Evolutionary conservation across 106 monocot genomes (phyloP).

Genomic region (Allium cepa): DNA sequence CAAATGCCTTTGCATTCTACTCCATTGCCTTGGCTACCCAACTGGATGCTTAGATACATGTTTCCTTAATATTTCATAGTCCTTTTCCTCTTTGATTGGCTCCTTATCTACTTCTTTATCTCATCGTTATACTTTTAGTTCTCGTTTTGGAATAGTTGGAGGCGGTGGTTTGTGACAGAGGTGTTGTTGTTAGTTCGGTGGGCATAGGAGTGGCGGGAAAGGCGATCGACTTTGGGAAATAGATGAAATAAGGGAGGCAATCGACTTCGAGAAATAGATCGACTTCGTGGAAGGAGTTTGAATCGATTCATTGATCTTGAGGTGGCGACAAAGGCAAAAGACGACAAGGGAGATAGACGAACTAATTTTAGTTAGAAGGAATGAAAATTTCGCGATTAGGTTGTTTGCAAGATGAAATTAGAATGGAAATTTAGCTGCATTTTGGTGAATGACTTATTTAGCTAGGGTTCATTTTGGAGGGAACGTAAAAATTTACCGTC

Average conservation of each 20-base stretch:
- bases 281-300: conserved; percentile 60
- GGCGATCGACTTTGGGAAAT: not conserved
- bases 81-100: conserved; percentile 13
- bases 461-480: too few species aligned
- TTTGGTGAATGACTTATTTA: too few species aligned
- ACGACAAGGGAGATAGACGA: too few species aligned
- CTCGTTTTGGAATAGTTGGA: not conserved
- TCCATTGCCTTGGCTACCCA: too few species aligned
- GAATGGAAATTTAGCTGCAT: too few species aligned
- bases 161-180: conserved; percentile 10
- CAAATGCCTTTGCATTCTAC: too few species aligned
- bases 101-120: conserved; percentile 4
- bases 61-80: too few species aligned
- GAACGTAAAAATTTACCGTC: too few species aligned
- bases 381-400: too few species aligned
- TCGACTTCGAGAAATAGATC: conserved; percentile 50
- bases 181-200: conserved; percentile 7
- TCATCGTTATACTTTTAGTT: not conserved
- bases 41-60: too few species aligned
- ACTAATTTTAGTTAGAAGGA: too few species aligned
- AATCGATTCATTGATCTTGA: conserved; percentile 94
- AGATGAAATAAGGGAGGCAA: conserved; percentile 5
- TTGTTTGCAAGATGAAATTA: too few species aligned
- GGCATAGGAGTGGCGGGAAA: conserved; percentile 14
- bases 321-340: conserved; percentile 67